Evolutionary conservation across 2,329 filamentous ascomycete genomes (phyloP), one percentile per base, ranked within the genome.

Genomic region (Gremmenia infestans): DNA sequence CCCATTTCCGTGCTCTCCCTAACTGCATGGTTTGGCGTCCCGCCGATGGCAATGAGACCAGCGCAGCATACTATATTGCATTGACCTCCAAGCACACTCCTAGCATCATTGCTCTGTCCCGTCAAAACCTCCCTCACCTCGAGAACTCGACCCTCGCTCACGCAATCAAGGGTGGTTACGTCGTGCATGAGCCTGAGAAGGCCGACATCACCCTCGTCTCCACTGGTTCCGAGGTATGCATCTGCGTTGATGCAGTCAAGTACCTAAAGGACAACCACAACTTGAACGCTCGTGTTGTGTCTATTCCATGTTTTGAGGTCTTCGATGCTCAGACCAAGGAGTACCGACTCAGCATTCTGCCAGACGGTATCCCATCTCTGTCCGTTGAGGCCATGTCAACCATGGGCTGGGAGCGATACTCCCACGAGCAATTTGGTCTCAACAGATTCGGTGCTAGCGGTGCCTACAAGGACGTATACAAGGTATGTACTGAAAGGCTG

Each of bases 21-120:
- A 99, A 99, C 87, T 89, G 88, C 82, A 96, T 97, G 90, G 93
- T 97, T 70, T 97, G 94, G 94, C 92, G 94, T 72, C 94, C 94
- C 66, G 93, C 94, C 69, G 94, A 97, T 71, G 93, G 93, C 71
- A 97, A 97, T 81, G 94, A 99, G 88, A 94, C 89, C 68, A 95
- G 89, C 72, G 93, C 91, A 70, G 93, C 94, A 66, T 99, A 97
- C 85, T 97, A 97, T 79, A 82, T 96, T 70, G 90, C 92, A 50
- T 80, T 99, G 66, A 96, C 89, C 65, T 88, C 90, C 69, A 90
- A 91, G 78, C 80, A 87, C 75, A 97, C 93, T 39, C 94, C 94
- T 64, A 91, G 86, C 75, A 94, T 99, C 76, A 78, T 99, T 67
- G 94, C 94, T 56, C 84, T 99, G 61, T 97, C 94, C 65, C 91